These are phyloP conservation scores for Teunomyces kruisii DNA, from an alignment of 805 yeast genomes.

Conservation along the genomic window DNA sequence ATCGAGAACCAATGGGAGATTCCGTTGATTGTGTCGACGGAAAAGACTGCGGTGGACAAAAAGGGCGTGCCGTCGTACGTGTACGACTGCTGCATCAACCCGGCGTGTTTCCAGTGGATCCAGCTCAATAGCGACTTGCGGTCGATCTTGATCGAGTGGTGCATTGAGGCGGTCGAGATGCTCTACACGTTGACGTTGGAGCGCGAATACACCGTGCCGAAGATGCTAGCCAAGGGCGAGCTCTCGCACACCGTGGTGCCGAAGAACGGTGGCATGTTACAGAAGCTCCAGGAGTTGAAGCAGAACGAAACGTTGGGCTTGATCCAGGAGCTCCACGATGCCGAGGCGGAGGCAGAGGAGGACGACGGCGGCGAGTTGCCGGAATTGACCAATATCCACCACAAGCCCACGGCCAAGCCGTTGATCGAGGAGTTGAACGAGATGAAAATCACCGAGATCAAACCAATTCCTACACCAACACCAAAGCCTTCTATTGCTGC, in stretches of 20 bases:
- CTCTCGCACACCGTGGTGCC: slow-evolving; percentile 46
- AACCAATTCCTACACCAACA: not conserved
- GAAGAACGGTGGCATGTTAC: slow-evolving; percentile 44
- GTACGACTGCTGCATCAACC: slow-evolving; percentile 77
- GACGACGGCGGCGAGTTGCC: slow-evolving; percentile 21
- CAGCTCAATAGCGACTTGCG: slow-evolving; percentile 57
- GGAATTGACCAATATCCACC: slow-evolving; percentile 26
- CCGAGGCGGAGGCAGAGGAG: slow-evolving; percentile 10
- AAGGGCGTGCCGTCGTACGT: slow-evolving; percentile 64
- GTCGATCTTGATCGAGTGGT: slow-evolving; percentile 75
- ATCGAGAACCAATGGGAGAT: slow-evolving; percentile 80
- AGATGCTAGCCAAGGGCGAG: slow-evolving; percentile 68
- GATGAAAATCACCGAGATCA: slow-evolving; percentile 5
- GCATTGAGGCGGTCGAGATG: slow-evolving; percentile 75
- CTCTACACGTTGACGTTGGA: slow-evolving; percentile 49
- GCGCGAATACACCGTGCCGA: slow-evolving; percentile 67
- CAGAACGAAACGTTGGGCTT: slow-evolving; percentile 44
- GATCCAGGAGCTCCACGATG: slow-evolving; percentile 37
- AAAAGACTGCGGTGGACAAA: slow-evolving; percentile 62
- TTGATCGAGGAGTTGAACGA: slow-evolving; percentile 56
- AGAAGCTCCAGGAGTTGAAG: slow-evolving; percentile 31
- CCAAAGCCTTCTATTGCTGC: not conserved
- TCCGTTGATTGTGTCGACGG: slow-evolving; percentile 70
- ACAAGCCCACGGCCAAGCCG: slow-evolving; percentile 29
- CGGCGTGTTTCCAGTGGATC: slow-evolving; percentile 61